These are phyloP conservation scores for Monosiga brevicollis DNA, from an alignment of 78 protist species.

Conservation along the genomic window DNA sequence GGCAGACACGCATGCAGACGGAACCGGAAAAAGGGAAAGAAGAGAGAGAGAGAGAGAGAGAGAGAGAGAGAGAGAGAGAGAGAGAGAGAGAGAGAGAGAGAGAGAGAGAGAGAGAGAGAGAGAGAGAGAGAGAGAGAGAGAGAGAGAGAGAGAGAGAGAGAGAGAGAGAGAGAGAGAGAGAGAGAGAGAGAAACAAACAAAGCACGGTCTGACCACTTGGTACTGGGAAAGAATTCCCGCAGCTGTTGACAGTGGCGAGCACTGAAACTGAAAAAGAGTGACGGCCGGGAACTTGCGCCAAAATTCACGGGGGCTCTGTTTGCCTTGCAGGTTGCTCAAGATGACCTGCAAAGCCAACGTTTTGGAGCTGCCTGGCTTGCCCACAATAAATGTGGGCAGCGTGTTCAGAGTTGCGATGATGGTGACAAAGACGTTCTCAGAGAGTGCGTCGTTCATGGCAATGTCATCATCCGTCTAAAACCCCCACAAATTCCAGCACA, in stretches of 20 bases:
- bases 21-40: too few species aligned
- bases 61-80: too few species aligned
- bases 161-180: too few species aligned
- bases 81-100: too few species aligned
- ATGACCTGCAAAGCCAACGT: slow-evolving; percentile 38
- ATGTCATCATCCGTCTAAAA: slow-evolving; percentile 29
- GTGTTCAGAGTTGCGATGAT: slow-evolving; percentile 31
- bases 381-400: slow-evolving; percentile 50
- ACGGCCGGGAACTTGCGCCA: slow-evolving; percentile 35
- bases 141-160: too few species aligned
- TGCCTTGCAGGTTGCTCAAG: slow-evolving; percentile 22
- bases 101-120: too few species aligned
- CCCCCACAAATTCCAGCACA: too few species aligned
- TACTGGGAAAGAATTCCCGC: slow-evolving; percentile 26
- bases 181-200: too few species aligned
- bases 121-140: too few species aligned
- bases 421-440: slow-evolving; percentile 55
- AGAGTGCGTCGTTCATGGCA: slow-evolving; percentile 47
- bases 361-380: slow-evolving; percentile 47
- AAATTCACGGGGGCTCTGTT: not conserved
- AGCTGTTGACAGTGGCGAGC: slow-evolving; percentile 35
- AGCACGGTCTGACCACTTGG: slow-evolving; percentile 24
- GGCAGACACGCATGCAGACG: too few species aligned
- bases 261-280: slow-evolving; percentile 41
- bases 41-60: too few species aligned